phyloP scores from a whole-genome alignment of 495 filamentous ascomycete species.

The Sordaria brevicollis region DNA sequence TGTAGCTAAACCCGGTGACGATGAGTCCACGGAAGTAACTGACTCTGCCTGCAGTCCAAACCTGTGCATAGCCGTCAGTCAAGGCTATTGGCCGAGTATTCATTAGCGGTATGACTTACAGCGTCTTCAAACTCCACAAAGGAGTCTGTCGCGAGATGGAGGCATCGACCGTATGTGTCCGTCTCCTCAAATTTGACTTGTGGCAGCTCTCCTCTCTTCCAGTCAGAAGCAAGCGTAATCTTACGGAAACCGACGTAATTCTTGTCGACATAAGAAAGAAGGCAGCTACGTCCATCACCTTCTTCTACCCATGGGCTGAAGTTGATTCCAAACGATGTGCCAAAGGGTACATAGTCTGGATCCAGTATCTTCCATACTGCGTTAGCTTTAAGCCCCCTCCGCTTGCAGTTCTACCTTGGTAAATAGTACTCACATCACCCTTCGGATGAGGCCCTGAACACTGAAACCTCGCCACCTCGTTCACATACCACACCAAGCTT shows the following conservation, averaged over 20 bases:
- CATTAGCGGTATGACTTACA: slow-evolving; percentile 12
- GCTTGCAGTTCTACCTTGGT: background rate
- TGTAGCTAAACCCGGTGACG: slow-evolving; percentile 25
- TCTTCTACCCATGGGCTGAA: slow-evolving; percentile 33
- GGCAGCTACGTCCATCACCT: slow-evolving; percentile 17
- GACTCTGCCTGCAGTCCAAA: slow-evolving; percentile 20
- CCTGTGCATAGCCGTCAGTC: slow-evolving; percentile 17
- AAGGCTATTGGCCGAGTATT: background rate
- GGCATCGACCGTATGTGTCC: slow-evolving; percentile 28
- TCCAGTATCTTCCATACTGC: slow-evolving; percentile 14
- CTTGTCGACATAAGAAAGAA: slow-evolving; percentile 29
- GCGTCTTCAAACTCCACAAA: slow-evolving; percentile 38
- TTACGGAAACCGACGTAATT: slow-evolving; percentile 37
- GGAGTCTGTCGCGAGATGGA: slow-evolving; percentile 31
- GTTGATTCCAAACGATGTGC: slow-evolving; percentile 34
- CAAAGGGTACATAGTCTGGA: slow-evolving; percentile 28
- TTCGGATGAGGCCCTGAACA: slow-evolving; percentile 31
- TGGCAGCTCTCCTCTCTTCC: slow-evolving; percentile 13
- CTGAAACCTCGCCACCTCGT: slow-evolving; percentile 31
- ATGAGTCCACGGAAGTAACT: slow-evolving; percentile 32
- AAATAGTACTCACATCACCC: slow-evolving; percentile 18
- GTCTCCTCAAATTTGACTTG: slow-evolving; percentile 15
- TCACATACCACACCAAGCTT: slow-evolving; percentile 29
- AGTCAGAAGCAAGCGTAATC: slow-evolving; percentile 20
- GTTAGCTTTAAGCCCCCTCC: background rate